Evolutionary conservation across 73 alveolate genomes (phyloP), one percentile per base, ranked within the genome.

Genomic region (Blepharisma stoltei): DNA sequence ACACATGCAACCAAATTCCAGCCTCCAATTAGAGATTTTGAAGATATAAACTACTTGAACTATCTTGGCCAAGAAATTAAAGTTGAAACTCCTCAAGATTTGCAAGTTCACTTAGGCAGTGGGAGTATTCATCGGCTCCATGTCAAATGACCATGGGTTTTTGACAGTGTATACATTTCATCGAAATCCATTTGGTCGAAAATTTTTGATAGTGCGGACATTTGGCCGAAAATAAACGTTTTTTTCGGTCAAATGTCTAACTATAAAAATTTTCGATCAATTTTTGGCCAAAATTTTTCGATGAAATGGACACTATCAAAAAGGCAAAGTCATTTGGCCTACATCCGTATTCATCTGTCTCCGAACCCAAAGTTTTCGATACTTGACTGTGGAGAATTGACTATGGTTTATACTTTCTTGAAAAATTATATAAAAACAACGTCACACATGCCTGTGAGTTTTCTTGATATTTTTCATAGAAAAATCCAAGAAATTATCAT

Each of bases 61-160:
- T 60, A 60, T 25, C 23, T 60, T 60, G 73, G 73, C 14, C 73
- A 60, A 25, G 49, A 60, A 38, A 14, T 60, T 60, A 60, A 60
- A 60, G 46, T 60, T 8, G 49, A 18, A 18, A 18, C 45, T 25
- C 73, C 73, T 20, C 48, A 14, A 18, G 73, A 60, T 20, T 20
- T 60, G 5, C 46, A 20, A 25, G 45, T 9, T 60, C 23, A 60
- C 46, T n/a, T 38, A 38, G 14, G n/a, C 18, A 60, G 23, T 8
- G 73, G 73, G 45, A 14, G 14, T 60, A 14, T 20, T 14, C n/a
- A n/a, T n/a, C n/a, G n/a, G n/a, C n/a, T n/a, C n/a, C n/a, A n/a
- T n/a, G n/a, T n/a, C n/a, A n/a, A n/a, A n/a, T n/a, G n/a, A n/a
- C n/a, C n/a, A n/a, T n/a, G n/a, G n/a, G n/a, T n/a, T n/a, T n/a